phyloP scores from a whole-genome alignment of 768 basidiomycete species.

The Trametes sanguinea region DNA sequence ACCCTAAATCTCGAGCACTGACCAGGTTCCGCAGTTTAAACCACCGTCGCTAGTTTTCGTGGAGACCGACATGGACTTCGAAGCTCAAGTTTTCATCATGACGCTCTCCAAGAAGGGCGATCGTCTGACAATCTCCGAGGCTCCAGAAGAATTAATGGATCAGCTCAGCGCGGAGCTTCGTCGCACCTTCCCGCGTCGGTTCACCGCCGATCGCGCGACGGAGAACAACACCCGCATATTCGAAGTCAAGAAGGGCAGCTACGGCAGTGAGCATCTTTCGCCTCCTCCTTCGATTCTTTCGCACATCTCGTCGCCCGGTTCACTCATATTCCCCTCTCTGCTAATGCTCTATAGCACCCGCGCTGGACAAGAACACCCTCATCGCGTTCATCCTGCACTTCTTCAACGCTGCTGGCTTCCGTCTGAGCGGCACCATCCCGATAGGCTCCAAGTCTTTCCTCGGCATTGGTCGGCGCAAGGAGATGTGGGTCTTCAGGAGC shows the following conservation, averaged over 20 bases:
- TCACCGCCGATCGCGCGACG: slow-evolving; percentile 44
- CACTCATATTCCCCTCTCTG: background rate
- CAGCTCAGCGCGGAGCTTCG: slow-evolving; percentile 43
- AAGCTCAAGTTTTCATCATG: slow-evolving; percentile 63
- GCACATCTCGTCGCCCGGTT: background rate
- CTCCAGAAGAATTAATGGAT: slow-evolving; percentile 41
- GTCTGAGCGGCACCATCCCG: slow-evolving; percentile 67
- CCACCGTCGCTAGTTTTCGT: slow-evolving; percentile 71
- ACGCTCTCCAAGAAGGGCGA: slow-evolving; percentile 64
- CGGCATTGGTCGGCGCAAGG: slow-evolving; percentile 47
- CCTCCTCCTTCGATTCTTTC: background rate
- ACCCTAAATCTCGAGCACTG: background rate
- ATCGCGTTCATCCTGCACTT: slow-evolving; percentile 64
- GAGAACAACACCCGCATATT: slow-evolving; percentile 57
- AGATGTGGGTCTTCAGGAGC: slow-evolving; percentile 64
- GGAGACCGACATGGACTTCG: slow-evolving; percentile 47
- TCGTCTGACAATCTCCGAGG: slow-evolving; percentile 48
- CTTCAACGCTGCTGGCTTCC: slow-evolving; percentile 56
- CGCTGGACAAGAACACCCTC: slow-evolving; percentile 56
- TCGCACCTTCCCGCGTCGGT: slow-evolving; percentile 42
- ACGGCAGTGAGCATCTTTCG: slow-evolving; percentile 24
- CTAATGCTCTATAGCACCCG: slow-evolving; percentile 34
- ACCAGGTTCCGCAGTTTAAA: slow-evolving; percentile 33
- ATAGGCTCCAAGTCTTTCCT: slow-evolving; percentile 47
- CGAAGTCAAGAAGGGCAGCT: slow-evolving; percentile 49